Conservation (phyloP, 2,329 filamentous ascomycete genomes). For the Paecilomyces formosus region DNA sequence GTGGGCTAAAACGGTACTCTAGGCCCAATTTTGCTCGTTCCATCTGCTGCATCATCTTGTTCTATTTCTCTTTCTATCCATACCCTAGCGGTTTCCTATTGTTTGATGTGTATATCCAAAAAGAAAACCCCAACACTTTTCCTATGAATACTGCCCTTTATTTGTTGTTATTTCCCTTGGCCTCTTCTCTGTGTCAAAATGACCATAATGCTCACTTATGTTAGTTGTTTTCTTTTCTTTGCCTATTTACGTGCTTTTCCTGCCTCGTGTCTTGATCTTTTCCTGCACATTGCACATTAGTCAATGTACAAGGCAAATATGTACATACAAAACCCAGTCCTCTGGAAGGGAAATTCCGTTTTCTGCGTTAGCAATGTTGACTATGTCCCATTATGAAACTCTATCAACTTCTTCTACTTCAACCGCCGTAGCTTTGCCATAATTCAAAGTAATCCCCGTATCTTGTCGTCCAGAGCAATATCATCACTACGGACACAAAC, state of each 20-base stretch:
- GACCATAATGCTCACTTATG: neutral
- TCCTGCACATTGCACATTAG: neutral
- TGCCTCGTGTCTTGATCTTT: neutral
- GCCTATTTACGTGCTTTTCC: neutral
- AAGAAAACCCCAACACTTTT: no score
- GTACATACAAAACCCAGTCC: neutral
- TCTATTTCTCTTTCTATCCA: neutral
- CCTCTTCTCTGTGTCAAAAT: no score
- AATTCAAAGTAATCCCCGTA: no score
- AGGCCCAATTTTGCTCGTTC: neutral
- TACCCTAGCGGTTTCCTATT: neutral
- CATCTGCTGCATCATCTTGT: neutral
- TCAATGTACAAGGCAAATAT: neutral
- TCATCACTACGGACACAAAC: no score
- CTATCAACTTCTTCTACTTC: no score
- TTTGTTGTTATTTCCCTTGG: no score
- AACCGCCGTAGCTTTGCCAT: no score
- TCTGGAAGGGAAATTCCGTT: neutral
- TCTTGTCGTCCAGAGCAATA: no score
- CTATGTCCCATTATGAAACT: neutral
- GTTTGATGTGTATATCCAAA: no score
- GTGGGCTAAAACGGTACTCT: neutral
- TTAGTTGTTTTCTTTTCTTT: neutral
- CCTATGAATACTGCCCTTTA: no score
- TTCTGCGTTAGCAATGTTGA: neutral